Base-by-base conservation (phyloP, 345 rosid species). In the Nasturtium officinale region DNA sequence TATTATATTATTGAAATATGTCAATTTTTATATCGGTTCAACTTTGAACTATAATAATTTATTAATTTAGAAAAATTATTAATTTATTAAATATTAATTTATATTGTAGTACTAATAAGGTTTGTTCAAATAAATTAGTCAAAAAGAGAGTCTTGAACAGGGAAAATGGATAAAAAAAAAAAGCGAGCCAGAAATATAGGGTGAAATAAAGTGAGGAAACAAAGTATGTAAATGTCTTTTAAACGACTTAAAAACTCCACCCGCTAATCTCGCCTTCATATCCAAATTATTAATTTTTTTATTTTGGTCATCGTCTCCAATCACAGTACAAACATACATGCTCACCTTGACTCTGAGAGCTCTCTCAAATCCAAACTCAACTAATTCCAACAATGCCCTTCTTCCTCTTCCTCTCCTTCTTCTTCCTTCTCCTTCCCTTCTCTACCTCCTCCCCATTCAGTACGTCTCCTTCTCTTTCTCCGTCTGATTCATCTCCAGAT, bases 241-340 rank as follows among this genome's bases (percentile, higher is more conserved):
- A 15, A 29, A 68, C 26, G 43, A 76, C 75, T 13, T 9, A 64
- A n/a, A n/a, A n/a, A 13, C 25, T 42, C 67, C 72, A 69, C 65
- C 85, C 83, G 75, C 78, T 58, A 75, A 74, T 73, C 81, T 79
- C 82, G 80, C 76, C 69, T 23, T 45, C 48, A 43, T 43, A 8
- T 15, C 25, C 4, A 18, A 11, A 20, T 15, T 16, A 10, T 45
- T 37, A n/a, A n/a, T 8, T 26, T 48, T 15, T 3, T 20, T 46
- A 60, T 21, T 38, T 38, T 38, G 8, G 18, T 13, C 47, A 9
- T n/a, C n/a, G n/a, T 33, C 18, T 5, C 50, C 67, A 38, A 47
- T 42, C 54, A 64, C 51, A 54, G 47, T 75, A 23, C 37, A 17
- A n/a, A 35, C 9, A 38, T 23, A 25, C 65, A 38, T 63, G 7